Base-by-base conservation (phyloP, 2,329 filamentous ascomycete species). In the Zymoseptoria pseudotritici region DNA sequence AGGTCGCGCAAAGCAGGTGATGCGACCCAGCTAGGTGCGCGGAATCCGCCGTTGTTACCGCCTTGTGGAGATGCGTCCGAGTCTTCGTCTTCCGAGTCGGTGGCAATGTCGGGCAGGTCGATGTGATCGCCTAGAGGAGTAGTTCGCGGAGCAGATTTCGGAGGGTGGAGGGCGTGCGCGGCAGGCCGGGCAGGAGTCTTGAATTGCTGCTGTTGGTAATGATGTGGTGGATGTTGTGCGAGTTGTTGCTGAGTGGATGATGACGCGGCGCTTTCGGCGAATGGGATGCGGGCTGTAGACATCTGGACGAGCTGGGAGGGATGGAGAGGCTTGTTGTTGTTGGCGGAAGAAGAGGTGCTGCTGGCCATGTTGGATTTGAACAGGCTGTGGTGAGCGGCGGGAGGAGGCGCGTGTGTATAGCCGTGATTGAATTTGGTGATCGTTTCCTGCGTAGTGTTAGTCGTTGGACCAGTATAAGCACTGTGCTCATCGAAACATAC, bases 71-170 rank as follows among this genome's bases (percentile, higher is more conserved):
- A 46, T 6, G 77, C 77, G 13, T 85, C 83, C 2, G 82, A 84
- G 62, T 93, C 89, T 54, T 93, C 89, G 61, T 96, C 90, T 69
- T 96, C 92, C 29, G 91, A 91, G 72, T 99, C 95, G 1, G 94
- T 97, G 64, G 91, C 86, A 67, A 99, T 97, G 67, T 99, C 94
- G 0, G 94, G 93, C 2, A 99, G 84, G 66, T 94, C 88, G 69
- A 99, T 97, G 56, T 83, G 84, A 61, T 99, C 94, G 62, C 92
- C 91, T 67, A 91, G 93, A 68, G 88, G 89, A 60, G 79, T 78
- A 1, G 85, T 84, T 69, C 86, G 86, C 60, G 76, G 71, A 53
- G 74, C 74, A 55, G 68, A 69, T 19, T 60, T 61, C 3, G 49
- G 63, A 2, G 50, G 20, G 71, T 73, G 52, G 73, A 73, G 24